Base-by-base conservation (phyloP, 2,329 filamentous ascomycete species). In the Elsinoe fawcettii region DNA sequence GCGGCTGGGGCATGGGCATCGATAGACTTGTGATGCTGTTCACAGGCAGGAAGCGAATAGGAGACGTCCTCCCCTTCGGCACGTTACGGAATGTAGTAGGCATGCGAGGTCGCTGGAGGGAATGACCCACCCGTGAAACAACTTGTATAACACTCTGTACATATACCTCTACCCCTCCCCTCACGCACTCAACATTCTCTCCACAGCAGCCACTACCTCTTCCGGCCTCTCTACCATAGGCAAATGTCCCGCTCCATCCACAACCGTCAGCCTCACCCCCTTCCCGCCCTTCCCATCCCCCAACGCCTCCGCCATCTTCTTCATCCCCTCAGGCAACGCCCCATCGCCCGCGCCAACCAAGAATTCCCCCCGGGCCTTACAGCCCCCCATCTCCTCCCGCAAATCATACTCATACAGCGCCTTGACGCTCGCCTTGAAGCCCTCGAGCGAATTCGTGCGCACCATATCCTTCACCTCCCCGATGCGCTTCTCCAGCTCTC, bases 11-110 rank as follows among this genome's bases (percentile, higher is more conserved):
- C 1, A 95, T 90, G 65, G 93, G 93, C 1, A 77, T 99, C 41
- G 93, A 99, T 73, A 79, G 93, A 55, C 75, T 99, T 55, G 86
- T 90, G 36, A 99, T 99, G 93, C 74, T 96, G 51, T 88, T 97
- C 66, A 83, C 86, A 1, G 90, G 88, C 0, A 79, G 83, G 34
- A 82, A 82, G 68, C 81, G 87, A 64, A 96, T 99, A 66, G 83
- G 82, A 37, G 91, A 97, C 71, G 90, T 92, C 16, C 74, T 97
- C 66, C 84, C 85, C 32, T 99, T 99, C 75, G 93, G 93, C 1
- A 95, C 82, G 57, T 70, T 99, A 74, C 83, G 84, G 68, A 79
- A 80, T 65, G 76, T 80, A 5, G 75, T 78, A 44, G 73, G 69
- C 4, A 63, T 73, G 58, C 61, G 65, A 23, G 63, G 62, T 59